phyloP scores from a whole-genome alignment of 106 monocot species.

The Acanthochlamys bracteata region DNA sequence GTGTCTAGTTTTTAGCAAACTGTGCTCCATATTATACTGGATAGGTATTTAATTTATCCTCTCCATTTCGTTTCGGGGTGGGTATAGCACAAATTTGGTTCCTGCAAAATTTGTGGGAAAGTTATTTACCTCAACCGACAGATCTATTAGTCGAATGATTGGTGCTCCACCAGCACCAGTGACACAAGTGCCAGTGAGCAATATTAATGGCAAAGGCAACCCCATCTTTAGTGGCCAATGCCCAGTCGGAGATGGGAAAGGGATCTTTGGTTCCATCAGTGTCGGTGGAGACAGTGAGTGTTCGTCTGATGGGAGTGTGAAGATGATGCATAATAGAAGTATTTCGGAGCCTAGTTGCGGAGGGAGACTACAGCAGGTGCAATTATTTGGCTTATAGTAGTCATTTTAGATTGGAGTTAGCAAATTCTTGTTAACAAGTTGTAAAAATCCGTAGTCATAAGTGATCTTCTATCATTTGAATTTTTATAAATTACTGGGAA shows the following conservation, averaged over 20 bases:
- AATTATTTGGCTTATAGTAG: background rate
- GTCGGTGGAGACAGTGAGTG: slow-evolving; percentile 66
- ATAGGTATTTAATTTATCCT: background rate
- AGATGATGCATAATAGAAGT: slow-evolving; percentile 57
- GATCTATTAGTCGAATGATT: slow-evolving; percentile 81
- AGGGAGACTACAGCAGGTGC: slow-evolving; percentile 65
- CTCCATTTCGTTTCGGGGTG: slow-evolving; percentile 41
- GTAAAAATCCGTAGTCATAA: no score
- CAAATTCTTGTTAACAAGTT: no score
- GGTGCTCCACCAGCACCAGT: slow-evolving; percentile 64
- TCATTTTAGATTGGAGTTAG: background rate
- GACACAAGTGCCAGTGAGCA: slow-evolving; percentile 41
- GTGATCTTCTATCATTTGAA: background rate
- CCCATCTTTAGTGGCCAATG: slow-evolving; percentile 45
- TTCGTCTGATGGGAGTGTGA: slow-evolving; percentile 30
- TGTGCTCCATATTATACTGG: no score
- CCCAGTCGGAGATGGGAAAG: slow-evolving; percentile 66
- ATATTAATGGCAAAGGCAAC: slow-evolving; percentile 29
- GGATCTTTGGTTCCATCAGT: slow-evolving; percentile 70
- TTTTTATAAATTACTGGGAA: background rate
- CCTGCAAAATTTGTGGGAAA: slow-evolving; percentile 85
- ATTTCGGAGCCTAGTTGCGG: slow-evolving; percentile 88
- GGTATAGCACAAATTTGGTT: slow-evolving; percentile 69
- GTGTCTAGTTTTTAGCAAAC: slow-evolving; percentile 14
- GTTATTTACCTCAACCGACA: slow-evolving; percentile 76